Evolutionary conservation across 352 stramenopile species (phyloP), one percentile per base, ranked within the genome.

Genomic region (Elongisporangium senticosum): DNA sequence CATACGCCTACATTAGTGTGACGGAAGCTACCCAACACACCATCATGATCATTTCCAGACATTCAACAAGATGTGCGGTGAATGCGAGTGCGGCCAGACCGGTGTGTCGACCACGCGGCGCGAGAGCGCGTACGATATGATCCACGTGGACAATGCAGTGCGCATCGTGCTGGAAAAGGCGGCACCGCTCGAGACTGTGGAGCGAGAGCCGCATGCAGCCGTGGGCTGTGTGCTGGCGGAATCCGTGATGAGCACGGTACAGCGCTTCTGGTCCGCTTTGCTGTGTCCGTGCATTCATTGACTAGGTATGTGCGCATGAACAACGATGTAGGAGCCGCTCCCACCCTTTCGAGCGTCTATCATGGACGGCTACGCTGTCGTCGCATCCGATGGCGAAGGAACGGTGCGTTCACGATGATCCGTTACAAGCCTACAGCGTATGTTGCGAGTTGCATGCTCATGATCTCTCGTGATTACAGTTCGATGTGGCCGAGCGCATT

Each of bases 301-400:
- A 51, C 17, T 53, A 28, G 4, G 24, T 13, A 24, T 51, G 49
- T 15, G 28, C 28, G 0, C 2, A 11, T 65, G 15, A 20, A 15
- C 59, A 8, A n/a, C 49, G 37, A 64, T 81, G 56, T 56, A 89
- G 74, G 87, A 95, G 49, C 85, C 93, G n/a, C 75, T 99, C 60
- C 97, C 97, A 5, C 79, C 90, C 5, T 98, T 98, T 64, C 90
- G 89, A n/a, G 94, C 96, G 24, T 98, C 92, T 48, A 98, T 99
- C 52, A 99, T 99, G 95, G 97, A 99, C 75, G 97, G 97, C 26
- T 99, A 98, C 72, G 96, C 95, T 7, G 88, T 99, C 0, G 69
- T 96, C 2, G 82, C 87, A n/a, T 75, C 80, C 7, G 84, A 96
- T 40, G 86, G 86, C 56, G 70, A 80, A 20, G 89, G 88, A 28